A percentile compares a stretch with the other conserved stretches of the same genome.
phyloP scores from a whole-genome alignment of 2,329 filamentous ascomycete genomes.

The Pseudonectria foliicola region DNA sequence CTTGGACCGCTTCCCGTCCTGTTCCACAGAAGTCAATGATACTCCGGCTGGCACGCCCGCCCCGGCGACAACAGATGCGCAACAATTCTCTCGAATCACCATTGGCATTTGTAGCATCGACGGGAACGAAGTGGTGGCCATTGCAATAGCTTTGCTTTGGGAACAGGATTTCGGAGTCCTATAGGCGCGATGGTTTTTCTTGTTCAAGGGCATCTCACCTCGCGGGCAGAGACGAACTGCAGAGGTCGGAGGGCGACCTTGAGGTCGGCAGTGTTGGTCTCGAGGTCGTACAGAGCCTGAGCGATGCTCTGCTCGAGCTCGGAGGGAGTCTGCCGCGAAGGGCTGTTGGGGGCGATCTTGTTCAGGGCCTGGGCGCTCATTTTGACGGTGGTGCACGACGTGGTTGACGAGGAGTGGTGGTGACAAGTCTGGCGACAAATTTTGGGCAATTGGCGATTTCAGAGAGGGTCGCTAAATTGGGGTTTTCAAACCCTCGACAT shows the following conservation, averaged over 20 bases:
- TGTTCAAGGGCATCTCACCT: slow-evolving; percentile 67
- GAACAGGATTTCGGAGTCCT: slow-evolving; percentile 37
- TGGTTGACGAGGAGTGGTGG: slow-evolving; percentile 23
- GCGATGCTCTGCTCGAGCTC: slow-evolving; percentile 98
- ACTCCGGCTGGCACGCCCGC: slow-evolving; percentile 26
- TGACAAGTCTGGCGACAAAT: slow-evolving; percentile 19
- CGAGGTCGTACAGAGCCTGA: slow-evolving; percentile 95
- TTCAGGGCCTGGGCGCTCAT: slow-evolving; percentile 70
- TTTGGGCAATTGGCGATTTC: slow-evolving; percentile 21
- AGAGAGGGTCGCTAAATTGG: slow-evolving; percentile 32
- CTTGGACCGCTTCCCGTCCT: slow-evolving; percentile 72
- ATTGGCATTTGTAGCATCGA: slow-evolving; percentile 12
- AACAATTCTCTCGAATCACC: slow-evolving; percentile 19
- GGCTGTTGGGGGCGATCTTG: slow-evolving; percentile 98
- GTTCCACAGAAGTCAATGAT: slow-evolving; percentile 48
- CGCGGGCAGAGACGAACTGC: slow-evolving; percentile 97
- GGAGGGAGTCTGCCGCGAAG: slow-evolving; percentile 89
- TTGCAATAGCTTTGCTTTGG: slow-evolving; percentile 28
- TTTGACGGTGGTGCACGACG: slow-evolving; percentile 40
- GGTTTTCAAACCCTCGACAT: slow-evolving; percentile 32
- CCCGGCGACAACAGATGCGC: slow-evolving; percentile 16
- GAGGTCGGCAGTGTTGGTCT: slow-evolving; percentile 98
- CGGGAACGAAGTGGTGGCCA: slow-evolving; percentile 25
- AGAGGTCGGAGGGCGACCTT: slow-evolving; percentile 93
- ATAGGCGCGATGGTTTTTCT: slow-evolving; percentile 6